Evolutionary conservation across 345 rosid species (phyloP), one percentile per base, ranked within the genome.

Genomic region (Ceriops decandra): DNA sequence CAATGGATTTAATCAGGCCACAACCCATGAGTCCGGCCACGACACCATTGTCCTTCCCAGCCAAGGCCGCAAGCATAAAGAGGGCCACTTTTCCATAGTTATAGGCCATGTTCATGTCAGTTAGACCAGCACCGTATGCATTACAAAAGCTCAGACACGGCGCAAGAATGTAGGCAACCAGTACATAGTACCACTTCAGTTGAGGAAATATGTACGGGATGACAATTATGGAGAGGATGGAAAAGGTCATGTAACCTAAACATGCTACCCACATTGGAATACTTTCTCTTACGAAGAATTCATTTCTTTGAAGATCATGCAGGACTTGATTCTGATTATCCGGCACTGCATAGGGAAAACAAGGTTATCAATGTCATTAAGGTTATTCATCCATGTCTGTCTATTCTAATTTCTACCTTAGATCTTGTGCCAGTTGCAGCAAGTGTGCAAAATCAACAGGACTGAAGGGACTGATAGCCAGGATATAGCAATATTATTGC

Each of bases 41-140:
- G 27, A 95, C 98, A 0, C 97, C 98, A 0, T 86, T 77, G 3
- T 81, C 69, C 60, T 85, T 79, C 2, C 93, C 89, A 0, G 91
- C 80, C 47, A 91, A 42, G 1, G 99, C 90, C 0, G 99, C 93
- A 7, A 95, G 86, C 62, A 87, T 79, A 58, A 95, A 91, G 56
- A 95, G 92, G 0, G 96, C 96, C 0, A 91, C 97, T 81, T 95
- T 90, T 32, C 98, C 99, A 7, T 95, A 92, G 68, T 90, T 95
- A 74, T 84, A 92, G 54, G 92, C 92, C 98, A 95, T 90, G 85
- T 92, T 95, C 93, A 95, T 92, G 82, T 91, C 99, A 0, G 98
- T 95, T 33, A 92, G 83, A 10, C 99, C 98, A 5, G 97, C 95
- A 1, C 99, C 96, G 19, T 95, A 95, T 0, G 99, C 99, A 53